Evolutionary conservation across 805 yeast species (phyloP).

Genomic region (Henningerozyma blattae): DNA sequence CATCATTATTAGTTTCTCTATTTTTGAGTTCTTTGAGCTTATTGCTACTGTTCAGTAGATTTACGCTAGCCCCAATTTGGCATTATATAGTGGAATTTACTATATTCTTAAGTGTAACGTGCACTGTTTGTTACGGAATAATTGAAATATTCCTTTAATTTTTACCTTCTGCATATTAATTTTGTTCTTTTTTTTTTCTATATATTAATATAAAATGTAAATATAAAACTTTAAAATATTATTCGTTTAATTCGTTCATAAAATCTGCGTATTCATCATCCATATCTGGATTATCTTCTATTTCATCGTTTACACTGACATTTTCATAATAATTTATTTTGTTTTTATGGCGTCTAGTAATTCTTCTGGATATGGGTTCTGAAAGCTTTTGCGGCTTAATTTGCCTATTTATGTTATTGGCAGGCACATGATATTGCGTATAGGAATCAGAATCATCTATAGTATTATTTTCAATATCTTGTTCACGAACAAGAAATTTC

Average conservation of each 20-base stretch:
- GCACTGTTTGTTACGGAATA: constrained; percentile 23
- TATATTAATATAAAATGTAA: neutral
- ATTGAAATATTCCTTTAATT: constrained; percentile 14
- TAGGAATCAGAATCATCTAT: too few species aligned
- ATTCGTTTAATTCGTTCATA: constrained; percentile 16
- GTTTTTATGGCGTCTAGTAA: too few species aligned
- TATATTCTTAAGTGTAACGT: constrained; percentile 15
- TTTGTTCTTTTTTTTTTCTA: neutral
- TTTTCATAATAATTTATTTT: neutral
- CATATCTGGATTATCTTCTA: constrained; percentile 1
- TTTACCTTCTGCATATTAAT: neutral
- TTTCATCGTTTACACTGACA: neutral
- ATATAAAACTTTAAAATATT: neutral
- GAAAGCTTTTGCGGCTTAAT: too few species aligned
- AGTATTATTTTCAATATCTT: too few species aligned
- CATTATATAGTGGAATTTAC: constrained; percentile 19
- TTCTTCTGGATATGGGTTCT: too few species aligned
- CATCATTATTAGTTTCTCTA: constrained; percentile 16
- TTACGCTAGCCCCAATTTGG: constrained; percentile 22
- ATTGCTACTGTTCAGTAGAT: constrained; percentile 20
- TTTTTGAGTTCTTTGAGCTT: constrained; percentile 13
- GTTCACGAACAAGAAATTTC: too few species aligned
- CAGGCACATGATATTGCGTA: too few species aligned
- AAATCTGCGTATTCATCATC: constrained; percentile 24
- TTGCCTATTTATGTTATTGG: too few species aligned